phyloP scores from a whole-genome alignment of 2,329 filamentous ascomycete species.

The Aurifilum marmelostoma region DNA sequence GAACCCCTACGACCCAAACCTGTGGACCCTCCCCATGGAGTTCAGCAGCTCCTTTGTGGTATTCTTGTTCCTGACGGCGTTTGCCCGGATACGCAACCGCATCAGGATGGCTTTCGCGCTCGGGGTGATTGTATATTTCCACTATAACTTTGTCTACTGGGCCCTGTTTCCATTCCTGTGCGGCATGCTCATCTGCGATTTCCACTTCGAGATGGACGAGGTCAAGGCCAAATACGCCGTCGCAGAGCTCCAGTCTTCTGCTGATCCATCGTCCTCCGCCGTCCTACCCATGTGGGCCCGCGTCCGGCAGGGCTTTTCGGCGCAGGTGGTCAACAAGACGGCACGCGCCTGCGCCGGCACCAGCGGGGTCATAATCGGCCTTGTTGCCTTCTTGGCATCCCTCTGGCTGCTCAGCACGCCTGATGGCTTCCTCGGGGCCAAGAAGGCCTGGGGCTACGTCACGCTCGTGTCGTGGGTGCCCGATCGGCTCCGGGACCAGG shows the following conservation, averaged over 20 bases:
- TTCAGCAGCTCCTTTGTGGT: slow-evolving; percentile 42
- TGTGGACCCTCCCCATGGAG: slow-evolving; percentile 45
- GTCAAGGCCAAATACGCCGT: neutral
- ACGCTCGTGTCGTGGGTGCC: slow-evolving; percentile 18
- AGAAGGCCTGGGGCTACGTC: slow-evolving; percentile 12
- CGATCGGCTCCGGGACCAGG: slow-evolving; percentile 10
- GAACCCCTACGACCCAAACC: slow-evolving; percentile 38
- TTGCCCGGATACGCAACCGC: slow-evolving; percentile 33
- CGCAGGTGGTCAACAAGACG: neutral
- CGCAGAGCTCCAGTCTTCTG: neutral
- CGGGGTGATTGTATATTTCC: slow-evolving; percentile 33
- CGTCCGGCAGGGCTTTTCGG: neutral
- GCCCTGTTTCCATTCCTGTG: slow-evolving; percentile 37
- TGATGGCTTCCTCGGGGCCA: neutral
- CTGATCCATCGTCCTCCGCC: neutral
- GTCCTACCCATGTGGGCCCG: slow-evolving; percentile 17
- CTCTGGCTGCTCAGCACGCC: slow-evolving; percentile 25
- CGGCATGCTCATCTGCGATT: slow-evolving; percentile 40
- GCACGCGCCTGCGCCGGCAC: neutral
- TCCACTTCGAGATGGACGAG: slow-evolving; percentile 34
- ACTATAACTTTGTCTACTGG: slow-evolving; percentile 36
- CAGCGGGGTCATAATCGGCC: neutral
- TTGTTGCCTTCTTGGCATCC: slow-evolving; percentile 6
- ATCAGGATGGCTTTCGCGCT: slow-evolving; percentile 32
- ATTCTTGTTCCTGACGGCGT: slow-evolving; percentile 40